Conservation (phyloP, 2,329 filamentous ascomycete genomes). For the Penicillium sp. region DNA sequence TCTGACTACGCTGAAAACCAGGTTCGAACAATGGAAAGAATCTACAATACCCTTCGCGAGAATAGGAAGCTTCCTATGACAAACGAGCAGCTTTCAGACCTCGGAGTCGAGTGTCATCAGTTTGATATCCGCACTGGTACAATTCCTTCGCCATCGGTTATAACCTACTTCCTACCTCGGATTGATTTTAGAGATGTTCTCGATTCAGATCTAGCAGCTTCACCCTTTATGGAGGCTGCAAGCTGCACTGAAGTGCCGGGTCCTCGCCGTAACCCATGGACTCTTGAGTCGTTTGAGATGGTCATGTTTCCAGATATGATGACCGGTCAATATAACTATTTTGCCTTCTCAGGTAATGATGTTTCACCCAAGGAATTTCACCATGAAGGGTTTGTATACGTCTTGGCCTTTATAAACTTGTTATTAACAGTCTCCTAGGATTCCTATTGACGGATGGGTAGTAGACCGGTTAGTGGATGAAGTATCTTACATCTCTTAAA, state of each 20-base stretch:
- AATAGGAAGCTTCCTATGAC: slow-evolving; percentile 2
- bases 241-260: background rate
- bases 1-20: background rate
- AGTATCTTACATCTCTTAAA: background rate
- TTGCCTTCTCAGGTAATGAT: background rate
- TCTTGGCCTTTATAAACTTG: background rate
- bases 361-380: background rate
- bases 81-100: slow-evolving; percentile 1
- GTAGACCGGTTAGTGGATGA: background rate
- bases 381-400: background rate
- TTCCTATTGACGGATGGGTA: background rate
- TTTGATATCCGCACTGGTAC: slow-evolving; percentile 2
- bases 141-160: slow-evolving; percentile 1
- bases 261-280: background rate
- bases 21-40: background rate
- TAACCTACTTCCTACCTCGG: background rate
- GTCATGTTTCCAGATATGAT: slow-evolving; percentile 2
- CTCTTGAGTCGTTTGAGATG: background rate
- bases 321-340: background rate
- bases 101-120: slow-evolving; percentile 2
- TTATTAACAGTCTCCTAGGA: slow-evolving; percentile 1
- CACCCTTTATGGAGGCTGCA: background rate
- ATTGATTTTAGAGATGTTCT: slow-evolving; percentile 1
- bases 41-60: background rate
- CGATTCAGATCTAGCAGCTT: slow-evolving; percentile 1